Evolutionary conservation across 768 basidiomycete species (phyloP).

Genomic region (Rhodotorula babjevae): DNA sequence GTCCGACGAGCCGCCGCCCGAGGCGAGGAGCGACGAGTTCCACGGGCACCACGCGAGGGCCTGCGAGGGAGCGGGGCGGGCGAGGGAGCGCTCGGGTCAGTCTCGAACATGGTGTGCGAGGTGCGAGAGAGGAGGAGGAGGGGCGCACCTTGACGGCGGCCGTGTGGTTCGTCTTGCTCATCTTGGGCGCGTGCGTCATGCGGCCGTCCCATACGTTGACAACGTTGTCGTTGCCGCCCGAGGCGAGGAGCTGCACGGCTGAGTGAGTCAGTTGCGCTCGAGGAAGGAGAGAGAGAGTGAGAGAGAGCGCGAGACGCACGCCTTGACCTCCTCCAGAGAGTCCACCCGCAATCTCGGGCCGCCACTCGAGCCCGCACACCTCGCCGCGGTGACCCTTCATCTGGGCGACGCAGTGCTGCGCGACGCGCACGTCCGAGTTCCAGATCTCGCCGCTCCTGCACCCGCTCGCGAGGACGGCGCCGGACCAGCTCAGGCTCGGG

Average conservation of each 20-base stretch:
- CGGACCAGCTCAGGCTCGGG: constrained; percentile 76
- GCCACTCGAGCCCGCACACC: constrained; percentile 88
- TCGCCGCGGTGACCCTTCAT: constrained; percentile 85
- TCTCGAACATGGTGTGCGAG: no score
- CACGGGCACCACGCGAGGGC: constrained; percentile 97
- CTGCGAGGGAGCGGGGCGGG: constrained; percentile 48
- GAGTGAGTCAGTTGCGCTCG: neutral
- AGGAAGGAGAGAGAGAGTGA: neutral
- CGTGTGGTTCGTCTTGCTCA: constrained; percentile 85
- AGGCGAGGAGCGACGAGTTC: constrained; percentile 83
- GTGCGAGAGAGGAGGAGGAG: neutral
- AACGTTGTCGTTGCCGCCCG: constrained; percentile 95
- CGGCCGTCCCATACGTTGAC: constrained; percentile 96
- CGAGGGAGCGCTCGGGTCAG: no score
- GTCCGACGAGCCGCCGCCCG: constrained; percentile 92
- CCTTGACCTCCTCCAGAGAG: constrained; percentile 41
- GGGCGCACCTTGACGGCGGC: constrained; percentile 60
- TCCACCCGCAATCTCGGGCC: constrained; percentile 62
- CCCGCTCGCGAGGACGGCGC: constrained; percentile 75
- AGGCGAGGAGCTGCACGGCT: constrained; percentile 64
- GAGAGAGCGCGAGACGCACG: constrained; percentile 10
- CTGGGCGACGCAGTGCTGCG: constrained; percentile 82
- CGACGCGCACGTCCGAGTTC: constrained; percentile 89
- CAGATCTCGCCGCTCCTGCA: constrained; percentile 92
- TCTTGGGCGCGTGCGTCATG: constrained; percentile 60